A percentile compares a stretch with the other conserved stretches of the same genome.
phyloP scores from a whole-genome alignment of 2,329 filamentous ascomycete genomes.

The Xenosphaeropsis pyriputrescens region DNA sequence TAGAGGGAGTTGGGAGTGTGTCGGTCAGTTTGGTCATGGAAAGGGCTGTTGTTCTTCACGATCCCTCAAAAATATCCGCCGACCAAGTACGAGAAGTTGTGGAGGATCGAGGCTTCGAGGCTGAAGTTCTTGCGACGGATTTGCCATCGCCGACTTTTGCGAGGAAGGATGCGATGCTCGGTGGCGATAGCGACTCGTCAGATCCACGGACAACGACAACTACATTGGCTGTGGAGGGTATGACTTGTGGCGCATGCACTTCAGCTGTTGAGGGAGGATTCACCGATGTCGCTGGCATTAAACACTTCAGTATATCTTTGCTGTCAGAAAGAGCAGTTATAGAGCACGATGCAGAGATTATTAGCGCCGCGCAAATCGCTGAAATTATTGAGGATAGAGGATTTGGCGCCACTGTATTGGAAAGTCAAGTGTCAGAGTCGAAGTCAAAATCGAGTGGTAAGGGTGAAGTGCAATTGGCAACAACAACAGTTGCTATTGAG shows the following conservation, averaged over 20 bases:
- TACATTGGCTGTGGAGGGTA: conserved; percentile 67
- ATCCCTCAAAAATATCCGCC: conserved; percentile 58
- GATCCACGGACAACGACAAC: conserved; percentile 39
- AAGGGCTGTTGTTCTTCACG: conserved; percentile 85
- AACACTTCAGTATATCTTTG: conserved; percentile 67
- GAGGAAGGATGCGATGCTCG: conserved; percentile 18
- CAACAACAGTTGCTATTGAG: conserved; percentile 77
- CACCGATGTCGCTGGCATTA: conserved; percentile 58
- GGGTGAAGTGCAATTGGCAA: conserved; percentile 30
- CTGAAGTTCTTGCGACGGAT: conserved; percentile 73
- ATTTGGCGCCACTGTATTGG: conserved; percentile 67
- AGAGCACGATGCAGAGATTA: conserved; percentile 51
- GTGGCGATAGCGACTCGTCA: conserved; percentile 14
- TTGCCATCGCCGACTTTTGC: conserved; percentile 37
- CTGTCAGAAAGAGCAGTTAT: conserved; percentile 77
- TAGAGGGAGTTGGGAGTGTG: conserved; percentile 71
- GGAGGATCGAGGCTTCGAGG: conserved; percentile 85
- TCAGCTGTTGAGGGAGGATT: conserved; percentile 74
- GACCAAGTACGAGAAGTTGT: conserved; percentile 73
- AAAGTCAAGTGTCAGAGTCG: conserved; percentile 40
- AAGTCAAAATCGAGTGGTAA: conserved; percentile 14
- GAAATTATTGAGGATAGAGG: conserved; percentile 56
- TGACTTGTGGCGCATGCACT: conserved; percentile 86
- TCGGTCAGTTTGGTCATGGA: conserved; percentile 93
- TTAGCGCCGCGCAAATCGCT: conserved; percentile 35